These are phyloP conservation scores for Lachnellula suecica DNA, from an alignment of 2,329 filamentous ascomycete species.

Conservation along the genomic window DNA sequence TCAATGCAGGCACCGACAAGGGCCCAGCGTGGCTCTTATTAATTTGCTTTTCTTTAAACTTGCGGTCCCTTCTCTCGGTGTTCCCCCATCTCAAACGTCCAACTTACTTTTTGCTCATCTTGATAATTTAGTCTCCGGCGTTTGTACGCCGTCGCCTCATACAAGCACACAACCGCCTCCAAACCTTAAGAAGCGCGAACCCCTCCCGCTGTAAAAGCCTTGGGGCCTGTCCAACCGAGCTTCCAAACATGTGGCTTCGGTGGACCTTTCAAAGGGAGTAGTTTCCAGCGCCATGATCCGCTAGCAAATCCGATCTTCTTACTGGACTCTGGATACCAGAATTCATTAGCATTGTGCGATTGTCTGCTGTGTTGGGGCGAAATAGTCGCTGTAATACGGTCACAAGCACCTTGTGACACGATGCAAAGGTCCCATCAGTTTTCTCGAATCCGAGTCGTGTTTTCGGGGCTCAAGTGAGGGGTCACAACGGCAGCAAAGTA, in stretches of 20 bases:
- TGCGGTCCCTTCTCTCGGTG: neutral
- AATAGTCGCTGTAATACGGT: neutral
- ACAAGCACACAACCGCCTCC: neutral
- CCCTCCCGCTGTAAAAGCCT: neutral
- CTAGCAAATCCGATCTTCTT: too few relatives aligned
- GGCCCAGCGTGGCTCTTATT: neutral
- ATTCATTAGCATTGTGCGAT: too few relatives aligned
- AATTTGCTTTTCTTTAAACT: neutral
- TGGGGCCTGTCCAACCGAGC: neutral
- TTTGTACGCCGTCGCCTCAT: neutral
- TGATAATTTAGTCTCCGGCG: neutral
- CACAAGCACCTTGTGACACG: neutral
- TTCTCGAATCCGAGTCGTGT: conserved; percentile 7
- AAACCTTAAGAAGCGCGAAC: neutral
- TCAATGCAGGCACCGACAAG: conserved; percentile 16
- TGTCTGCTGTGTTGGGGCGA: neutral
- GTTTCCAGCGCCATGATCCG: too few relatives aligned
- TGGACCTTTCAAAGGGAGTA: neutral
- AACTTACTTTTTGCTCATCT: neutral
- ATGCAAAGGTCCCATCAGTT: conserved; percentile 9
- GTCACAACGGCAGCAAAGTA: neutral
- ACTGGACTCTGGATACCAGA: too few relatives aligned
- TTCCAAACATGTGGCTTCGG: neutral
- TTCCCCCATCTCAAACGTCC: neutral
- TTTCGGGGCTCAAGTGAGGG: conserved; percentile 4